Conservation (phyloP, 2,329 filamentous ascomycete genomes). For the Colletotrichum abscissum region DNA sequence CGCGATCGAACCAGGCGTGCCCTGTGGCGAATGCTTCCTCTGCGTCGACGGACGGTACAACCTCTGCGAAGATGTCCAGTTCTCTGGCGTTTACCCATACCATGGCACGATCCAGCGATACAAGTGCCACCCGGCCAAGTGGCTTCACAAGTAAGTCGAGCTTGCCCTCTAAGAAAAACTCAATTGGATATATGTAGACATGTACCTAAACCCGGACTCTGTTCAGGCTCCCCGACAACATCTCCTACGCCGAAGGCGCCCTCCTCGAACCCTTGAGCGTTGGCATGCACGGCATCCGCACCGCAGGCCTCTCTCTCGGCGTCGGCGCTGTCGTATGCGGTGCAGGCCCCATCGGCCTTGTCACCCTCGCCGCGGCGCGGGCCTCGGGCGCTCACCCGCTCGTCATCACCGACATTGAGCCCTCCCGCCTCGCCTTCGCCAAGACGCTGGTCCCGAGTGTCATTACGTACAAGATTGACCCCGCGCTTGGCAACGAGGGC, state of each 20-base stretch:
- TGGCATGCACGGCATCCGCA: slow-evolving; percentile 69
- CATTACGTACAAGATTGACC: slow-evolving; percentile 64
- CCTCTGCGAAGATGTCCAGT: slow-evolving; percentile 70
- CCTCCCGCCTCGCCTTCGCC: slow-evolving; percentile 66
- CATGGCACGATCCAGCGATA: slow-evolving; percentile 70
- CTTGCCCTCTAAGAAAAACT: background rate
- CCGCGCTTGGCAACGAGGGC: slow-evolving; percentile 54
- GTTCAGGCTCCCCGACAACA: slow-evolving; percentile 58
- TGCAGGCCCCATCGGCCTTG: slow-evolving; percentile 72
- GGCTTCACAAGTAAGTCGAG: slow-evolving; percentile 60
- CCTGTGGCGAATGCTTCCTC: slow-evolving; percentile 70
- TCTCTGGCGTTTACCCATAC: slow-evolving; percentile 71
- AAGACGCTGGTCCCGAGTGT: slow-evolving; percentile 65
- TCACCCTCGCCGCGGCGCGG: slow-evolving; percentile 66
- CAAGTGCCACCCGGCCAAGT: slow-evolving; percentile 71
- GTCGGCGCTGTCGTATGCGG: slow-evolving; percentile 68
- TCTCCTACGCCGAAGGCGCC: slow-evolving; percentile 69
- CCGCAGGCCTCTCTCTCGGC: slow-evolving; percentile 64
- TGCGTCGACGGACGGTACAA: slow-evolving; percentile 72
- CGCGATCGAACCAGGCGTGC: slow-evolving; percentile 74
- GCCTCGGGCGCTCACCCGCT: slow-evolving; percentile 73
- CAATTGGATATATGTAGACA: too few species aligned
- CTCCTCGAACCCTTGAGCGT: slow-evolving; percentile 74
- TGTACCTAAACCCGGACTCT: too few species aligned
- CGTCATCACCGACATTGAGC: slow-evolving; percentile 72